Evolutionary conservation across 2,329 filamentous ascomycete genomes (phyloP).

Genomic region (Talaromyces albobiverticillius): DNA sequence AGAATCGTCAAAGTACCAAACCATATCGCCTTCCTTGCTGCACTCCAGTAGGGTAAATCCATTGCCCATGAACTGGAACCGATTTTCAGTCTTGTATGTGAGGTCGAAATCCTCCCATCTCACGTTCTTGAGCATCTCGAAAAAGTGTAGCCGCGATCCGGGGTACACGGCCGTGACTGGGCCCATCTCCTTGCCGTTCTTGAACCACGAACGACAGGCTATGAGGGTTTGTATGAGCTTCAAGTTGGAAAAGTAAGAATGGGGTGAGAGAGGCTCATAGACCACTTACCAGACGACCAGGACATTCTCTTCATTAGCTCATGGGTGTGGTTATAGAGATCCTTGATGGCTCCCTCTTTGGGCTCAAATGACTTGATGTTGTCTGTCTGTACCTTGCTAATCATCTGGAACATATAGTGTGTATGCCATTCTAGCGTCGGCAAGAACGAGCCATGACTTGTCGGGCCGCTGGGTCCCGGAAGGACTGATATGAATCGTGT

Average conservation of each 20-base stretch:
- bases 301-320: background rate
- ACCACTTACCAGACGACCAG: background rate
- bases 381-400: background rate
- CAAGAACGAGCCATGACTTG: slow-evolving; percentile 32
- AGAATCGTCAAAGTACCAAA: background rate
- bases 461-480: slow-evolving; percentile 31
- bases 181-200: slow-evolving; percentile 17
- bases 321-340: background rate
- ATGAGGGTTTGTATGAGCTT: background rate
- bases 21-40: background rate
- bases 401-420: background rate
- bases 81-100: slow-evolving; percentile 16
- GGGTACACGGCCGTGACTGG: slow-evolving; percentile 20
- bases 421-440: background rate
- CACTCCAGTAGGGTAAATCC: slow-evolving; percentile 14
- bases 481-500: slow-evolving; percentile 15
- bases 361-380: background rate
- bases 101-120: slow-evolving; percentile 17
- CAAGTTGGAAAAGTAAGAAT: too few species aligned
- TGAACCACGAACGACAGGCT: slow-evolving; percentile 6
- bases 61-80: slow-evolving; percentile 19
- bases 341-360: background rate
- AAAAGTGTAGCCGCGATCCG: slow-evolving; percentile 20
- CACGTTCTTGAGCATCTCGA: slow-evolving; percentile 4
- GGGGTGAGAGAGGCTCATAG: too few species aligned